Evolutionary conservation across 495 filamentous ascomycete species (phyloP), one percentile per base, ranked within the genome.

Genomic region (Astrothelium subdiscretum): DNA sequence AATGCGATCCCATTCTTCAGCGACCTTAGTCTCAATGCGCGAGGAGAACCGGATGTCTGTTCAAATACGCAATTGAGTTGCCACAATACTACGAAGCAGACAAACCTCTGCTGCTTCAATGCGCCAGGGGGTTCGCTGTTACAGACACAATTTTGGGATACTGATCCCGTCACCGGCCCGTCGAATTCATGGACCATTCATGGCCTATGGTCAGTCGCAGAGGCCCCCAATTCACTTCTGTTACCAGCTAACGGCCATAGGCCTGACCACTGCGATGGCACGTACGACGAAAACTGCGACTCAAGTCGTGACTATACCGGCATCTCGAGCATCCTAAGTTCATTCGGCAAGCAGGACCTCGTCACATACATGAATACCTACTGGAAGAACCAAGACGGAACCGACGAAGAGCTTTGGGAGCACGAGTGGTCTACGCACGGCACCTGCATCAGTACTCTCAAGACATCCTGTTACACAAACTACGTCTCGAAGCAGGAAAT

Each of bases 391-490:
- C 77, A 81, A 67, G 68, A 78, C 52, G 85, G 89, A 31, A 77
- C 84, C 54, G 86, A 88, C 66, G 79, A 84, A 57, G 74, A 77
- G 29, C 79, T 95, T 59, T 95, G 90, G 90, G 75, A 87, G 67
- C 90, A 95, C 67, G 90, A 95, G 69, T 96, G 87, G 87, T 84
- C 81, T 66, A 94, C 92, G 68, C 90, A 95, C 67, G 90, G 79
- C 10, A 86, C 84, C 1, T 88, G 85, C 73, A 79, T 88, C 66
- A 82, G 81, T 71, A 88, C 85, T 0, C 60, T 94, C 2, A 79
- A 85, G 11, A 79, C 89, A 0, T 72, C 73, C 58, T 95, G 90
- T 76, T 95, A 94, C 70, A 76, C 73, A 12, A 72, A 75, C n/a
- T 89, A 92, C 69, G 72, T 74, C 8, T 62, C 76, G 0, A 78